phyloP scores from a whole-genome alignment of 2,329 filamentous ascomycete species.

The Cordyceps pruinosa region DNA sequence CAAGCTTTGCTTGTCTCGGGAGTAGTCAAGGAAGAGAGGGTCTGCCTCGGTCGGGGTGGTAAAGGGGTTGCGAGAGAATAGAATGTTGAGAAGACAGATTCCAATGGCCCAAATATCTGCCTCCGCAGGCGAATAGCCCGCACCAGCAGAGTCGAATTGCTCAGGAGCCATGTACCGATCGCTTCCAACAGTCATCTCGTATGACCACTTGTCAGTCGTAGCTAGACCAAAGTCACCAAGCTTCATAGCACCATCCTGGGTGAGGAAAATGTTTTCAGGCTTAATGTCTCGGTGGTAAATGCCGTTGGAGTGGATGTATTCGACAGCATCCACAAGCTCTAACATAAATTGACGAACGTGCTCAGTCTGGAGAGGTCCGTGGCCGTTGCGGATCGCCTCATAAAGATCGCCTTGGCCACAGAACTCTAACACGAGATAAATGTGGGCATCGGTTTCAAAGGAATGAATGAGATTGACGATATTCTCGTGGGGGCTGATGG shows the following conservation, averaged over 20 bases:
- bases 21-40: slow-evolving; percentile 87
- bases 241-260: slow-evolving; percentile 82
- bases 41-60: slow-evolving; percentile 86
- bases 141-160: slow-evolving; percentile 83
- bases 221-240: slow-evolving; percentile 94
- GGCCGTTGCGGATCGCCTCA: slow-evolving; percentile 85
- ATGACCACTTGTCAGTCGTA: slow-evolving; percentile 82
- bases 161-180: slow-evolving; percentile 99
- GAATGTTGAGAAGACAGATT: slow-evolving; percentile 90
- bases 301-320: slow-evolving; percentile 83
- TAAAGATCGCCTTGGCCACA: slow-evolving; percentile 94
- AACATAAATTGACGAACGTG: slow-evolving; percentile 98
- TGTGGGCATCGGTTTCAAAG: slow-evolving; percentile 85
- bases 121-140: slow-evolving; percentile 85
- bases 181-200: slow-evolving; percentile 89
- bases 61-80: slow-evolving; percentile 96
- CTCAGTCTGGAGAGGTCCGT: slow-evolving; percentile 86
- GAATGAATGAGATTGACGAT: slow-evolving; percentile 88
- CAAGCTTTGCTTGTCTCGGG: slow-evolving; percentile 85
- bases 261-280: slow-evolving; percentile 97
- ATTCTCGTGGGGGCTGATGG: slow-evolving; percentile 74
- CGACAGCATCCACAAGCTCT: slow-evolving; percentile 81
- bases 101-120: slow-evolving; percentile 97
- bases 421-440: slow-evolving; percentile 91
- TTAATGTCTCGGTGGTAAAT: slow-evolving; percentile 98